Percentiles rank a stretch among this genome's conserved stretches.
phyloP scores from a whole-genome alignment of 2,329 filamentous ascomycete species.

The Trichoderma asperellum region DNA sequence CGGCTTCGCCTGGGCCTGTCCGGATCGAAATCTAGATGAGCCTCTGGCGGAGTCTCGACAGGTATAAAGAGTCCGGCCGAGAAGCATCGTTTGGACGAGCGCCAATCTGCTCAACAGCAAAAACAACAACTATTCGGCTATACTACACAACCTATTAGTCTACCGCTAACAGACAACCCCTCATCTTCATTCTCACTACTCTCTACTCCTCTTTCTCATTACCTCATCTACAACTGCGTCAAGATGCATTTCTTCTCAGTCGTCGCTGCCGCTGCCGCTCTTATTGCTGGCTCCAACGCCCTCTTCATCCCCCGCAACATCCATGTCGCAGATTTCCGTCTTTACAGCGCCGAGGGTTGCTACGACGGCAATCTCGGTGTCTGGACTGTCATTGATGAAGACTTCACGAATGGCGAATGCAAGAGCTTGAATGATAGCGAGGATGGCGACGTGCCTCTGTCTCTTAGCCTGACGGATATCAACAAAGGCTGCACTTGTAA shows the following conservation, averaged over 20 bases:
- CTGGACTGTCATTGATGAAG: constrained; percentile 36
- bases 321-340: constrained; percentile 37
- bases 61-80: constrained; percentile 18
- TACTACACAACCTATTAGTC: background rate
- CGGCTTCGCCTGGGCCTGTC: background rate
- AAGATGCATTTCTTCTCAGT: constrained; percentile 32
- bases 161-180: background rate
- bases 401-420: constrained; percentile 33
- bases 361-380: constrained; percentile 33
- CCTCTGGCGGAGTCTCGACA: background rate
- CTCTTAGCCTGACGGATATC: constrained; percentile 30
- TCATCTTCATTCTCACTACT: background rate
- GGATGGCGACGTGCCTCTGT: constrained; percentile 20
- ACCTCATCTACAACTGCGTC: background rate
- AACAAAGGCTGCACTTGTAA: constrained; percentile 33
- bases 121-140: background rate
- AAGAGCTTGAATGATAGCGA: constrained; percentile 29
- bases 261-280: constrained; percentile 27
- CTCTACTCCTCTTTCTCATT: background rate
- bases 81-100: constrained; percentile 8
- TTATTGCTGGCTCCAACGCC: constrained; percentile 30
- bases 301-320: constrained; percentile 32
- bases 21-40: constrained; percentile 3
- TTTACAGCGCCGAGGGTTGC: constrained; percentile 33
- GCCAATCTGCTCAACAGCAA: constrained; percentile 1